Evolutionary conservation across 2,329 filamentous ascomycete genomes (phyloP).

Genomic region (Epichloe aotearoae): DNA sequence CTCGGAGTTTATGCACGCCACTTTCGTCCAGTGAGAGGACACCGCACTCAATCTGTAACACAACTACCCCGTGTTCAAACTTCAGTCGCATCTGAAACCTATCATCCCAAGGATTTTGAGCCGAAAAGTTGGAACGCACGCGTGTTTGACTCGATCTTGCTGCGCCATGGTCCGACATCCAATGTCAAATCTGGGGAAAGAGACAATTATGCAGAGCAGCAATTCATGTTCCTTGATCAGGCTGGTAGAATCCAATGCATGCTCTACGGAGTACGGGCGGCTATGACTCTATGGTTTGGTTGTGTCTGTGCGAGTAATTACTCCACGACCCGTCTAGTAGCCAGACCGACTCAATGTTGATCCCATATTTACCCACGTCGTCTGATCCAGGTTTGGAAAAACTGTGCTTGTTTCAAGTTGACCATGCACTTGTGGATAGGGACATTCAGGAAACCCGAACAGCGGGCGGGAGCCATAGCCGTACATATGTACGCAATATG

Average conservation of each 20-base stretch:
- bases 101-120: not conserved
- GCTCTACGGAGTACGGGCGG: too few relatives aligned
- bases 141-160: not conserved
- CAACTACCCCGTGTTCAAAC: not conserved
- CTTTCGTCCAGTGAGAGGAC: not conserved
- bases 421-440: not conserved
- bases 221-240: not conserved
- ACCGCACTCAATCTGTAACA: constrained; percentile 1
- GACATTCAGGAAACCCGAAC: not conserved
- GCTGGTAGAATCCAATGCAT: not conserved
- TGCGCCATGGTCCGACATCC: not conserved
- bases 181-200: not conserved
- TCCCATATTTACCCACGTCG: not conserved
- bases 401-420: not conserved
- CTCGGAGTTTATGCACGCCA: not conserved
- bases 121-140: not conserved
- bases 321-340: not conserved
- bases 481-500: too few relatives aligned
- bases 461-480: too few relatives aligned
- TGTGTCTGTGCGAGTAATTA: not conserved
- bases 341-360: not conserved
- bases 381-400: not conserved
- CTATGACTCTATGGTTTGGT: not conserved
- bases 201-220: not conserved
- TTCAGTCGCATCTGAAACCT: not conserved